Evolutionary conservation across 1,284 basidiomycete species (phyloP).

Genomic region (Somion occarium): DNA sequence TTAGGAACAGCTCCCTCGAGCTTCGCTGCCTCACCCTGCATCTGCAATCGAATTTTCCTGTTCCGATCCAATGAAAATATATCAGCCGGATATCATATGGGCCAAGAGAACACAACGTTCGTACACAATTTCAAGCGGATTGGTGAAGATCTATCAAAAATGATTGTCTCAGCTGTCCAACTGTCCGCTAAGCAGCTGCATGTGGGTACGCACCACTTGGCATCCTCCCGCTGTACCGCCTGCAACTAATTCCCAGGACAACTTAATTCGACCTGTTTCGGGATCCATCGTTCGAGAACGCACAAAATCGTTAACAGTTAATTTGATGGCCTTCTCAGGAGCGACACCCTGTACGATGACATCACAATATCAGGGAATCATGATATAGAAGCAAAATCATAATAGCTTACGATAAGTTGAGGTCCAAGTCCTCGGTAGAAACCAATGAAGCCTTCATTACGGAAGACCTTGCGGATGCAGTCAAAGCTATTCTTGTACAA

Average conservation of each 20-base stretch:
- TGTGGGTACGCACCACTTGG: slow-evolving; percentile 77
- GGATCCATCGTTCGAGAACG: slow-evolving; percentile 84
- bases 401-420: slow-evolving; percentile 75
- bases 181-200: neutral
- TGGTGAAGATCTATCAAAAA: slow-evolving; percentile 78
- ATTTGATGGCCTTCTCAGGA: slow-evolving; percentile 96
- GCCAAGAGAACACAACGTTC: slow-evolving; percentile 20
- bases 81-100: slow-evolving; percentile 3
- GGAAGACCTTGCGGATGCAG: slow-evolving; percentile 91
- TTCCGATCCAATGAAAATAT: slow-evolving; percentile 13
- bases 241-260: slow-evolving; percentile 86
- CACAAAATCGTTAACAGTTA: slow-evolving; percentile 94
- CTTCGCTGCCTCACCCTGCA: slow-evolving; percentile 93
- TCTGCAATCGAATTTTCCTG: slow-evolving; percentile 95
- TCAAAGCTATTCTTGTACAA: slow-evolving; percentile 94
- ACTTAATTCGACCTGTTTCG: slow-evolving; percentile 88
- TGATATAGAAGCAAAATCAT: slow-evolving; percentile 4
- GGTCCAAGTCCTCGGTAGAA: slow-evolving; percentile 97
- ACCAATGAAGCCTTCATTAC: slow-evolving; percentile 90
- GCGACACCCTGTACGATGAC: slow-evolving; percentile 77
- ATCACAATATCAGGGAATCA: neutral
- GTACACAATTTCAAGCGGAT: slow-evolving; percentile 91
- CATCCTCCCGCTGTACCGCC: slow-evolving; percentile 94
- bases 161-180: slow-evolving; percentile 11
- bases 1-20: slow-evolving; percentile 73